Evolutionary conservation across 192 early-diverging fungal genomes (phyloP), one percentile per base, ranked within the genome.

Genomic region (Rhizophagus clarus): DNA sequence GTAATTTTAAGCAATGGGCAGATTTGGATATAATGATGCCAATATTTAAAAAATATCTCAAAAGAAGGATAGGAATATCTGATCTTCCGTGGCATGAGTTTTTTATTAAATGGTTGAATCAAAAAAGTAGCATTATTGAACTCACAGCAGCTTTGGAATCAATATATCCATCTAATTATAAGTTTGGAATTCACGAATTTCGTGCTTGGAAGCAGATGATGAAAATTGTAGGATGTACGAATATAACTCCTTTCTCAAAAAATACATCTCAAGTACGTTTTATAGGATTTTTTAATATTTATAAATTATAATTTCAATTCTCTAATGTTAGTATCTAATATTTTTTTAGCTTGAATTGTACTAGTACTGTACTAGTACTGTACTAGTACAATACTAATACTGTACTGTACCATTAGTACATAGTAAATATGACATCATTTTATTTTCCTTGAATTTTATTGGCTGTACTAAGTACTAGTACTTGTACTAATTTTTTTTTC

Each of bases 1-100:
- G 14, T 32, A 67, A 67, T 11, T 67, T 67, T 31, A 67, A 67
- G 14, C 64, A 67, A 67, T 67, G 29, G 29, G 8, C 29, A 29
- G 2, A 67, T 67, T 32, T 67, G 14, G 64, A 67, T 67, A 67
- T 67, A 34, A 67, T 67, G 29, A 31, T 11, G 32, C 28, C 29
- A 67, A 67, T 67, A 67, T 67, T 67, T 67, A 29, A 32, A 67
- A 67, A 67, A 67, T 67, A 67, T 67, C 64, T 67, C 28, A 67
- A 67, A 67, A 32, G 29, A 32, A 24, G 28, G 32, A 32, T 67
- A 67, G 64, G 29, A 31, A 67, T 67, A 31, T 67, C 64, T 2
- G 2, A 67, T 32, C 0, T 67, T 15, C 29, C 29, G 10, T 67
- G 29, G 29, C 64, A 67, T 47, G n/a, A 22, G 1, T 49, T 40